Evolutionary conservation across 257 asterid species (phyloP).

Genomic region (Echium plantagineum): DNA sequence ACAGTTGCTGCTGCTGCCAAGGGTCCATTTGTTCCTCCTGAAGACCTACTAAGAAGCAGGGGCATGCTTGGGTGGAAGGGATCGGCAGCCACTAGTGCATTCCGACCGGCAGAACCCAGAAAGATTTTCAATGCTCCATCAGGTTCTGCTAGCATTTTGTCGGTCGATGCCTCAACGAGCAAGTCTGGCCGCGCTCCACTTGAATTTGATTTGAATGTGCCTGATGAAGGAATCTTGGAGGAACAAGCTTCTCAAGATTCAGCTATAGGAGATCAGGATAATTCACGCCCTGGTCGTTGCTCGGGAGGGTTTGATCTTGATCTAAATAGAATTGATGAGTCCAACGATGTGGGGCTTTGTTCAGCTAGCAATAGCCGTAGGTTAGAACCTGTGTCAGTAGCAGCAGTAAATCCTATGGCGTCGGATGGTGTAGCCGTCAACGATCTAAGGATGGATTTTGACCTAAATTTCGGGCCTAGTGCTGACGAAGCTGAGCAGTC

Average conservation of each 20-base stretch:
- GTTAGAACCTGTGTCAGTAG: constrained; percentile 11
- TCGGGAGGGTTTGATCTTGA: constrained; percentile 40
- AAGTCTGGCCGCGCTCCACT: constrained; percentile 32
- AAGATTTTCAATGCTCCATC: constrained; percentile 25
- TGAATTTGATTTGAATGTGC: constrained; percentile 45
- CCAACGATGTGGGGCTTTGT: constrained; percentile 25
- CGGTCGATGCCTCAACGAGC: constrained; percentile 33
- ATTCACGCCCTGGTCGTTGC: constrained; percentile 9
- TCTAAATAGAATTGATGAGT: constrained; percentile 31
- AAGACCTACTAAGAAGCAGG: constrained; percentile 35
- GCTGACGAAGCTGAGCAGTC: constrained; percentile 32
- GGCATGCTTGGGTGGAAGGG: constrained; percentile 47
- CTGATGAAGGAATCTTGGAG: constrained; percentile 40
- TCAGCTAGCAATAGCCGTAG: constrained; percentile 23
- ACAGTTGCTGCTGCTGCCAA: constrained; percentile 37
- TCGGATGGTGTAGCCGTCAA: constrained; percentile 16
- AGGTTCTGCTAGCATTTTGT: constrained; percentile 14
- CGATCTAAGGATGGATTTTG: constrained; percentile 36
- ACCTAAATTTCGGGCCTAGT: constrained; percentile 39
- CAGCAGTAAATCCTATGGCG: constrained; percentile 20
- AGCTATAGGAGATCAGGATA: constrained; percentile 9
- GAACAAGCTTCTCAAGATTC: constrained; percentile 32
- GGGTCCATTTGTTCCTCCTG: constrained; percentile 37
- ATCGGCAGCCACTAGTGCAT: constrained; percentile 52
- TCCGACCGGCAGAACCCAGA: constrained; percentile 50